A percentile compares a stretch with the other conserved stretches of the same genome.
These are phyloP conservation scores for Argentina anserina DNA, from an alignment of 306 rosid species.

Conservation along the genomic window DNA sequence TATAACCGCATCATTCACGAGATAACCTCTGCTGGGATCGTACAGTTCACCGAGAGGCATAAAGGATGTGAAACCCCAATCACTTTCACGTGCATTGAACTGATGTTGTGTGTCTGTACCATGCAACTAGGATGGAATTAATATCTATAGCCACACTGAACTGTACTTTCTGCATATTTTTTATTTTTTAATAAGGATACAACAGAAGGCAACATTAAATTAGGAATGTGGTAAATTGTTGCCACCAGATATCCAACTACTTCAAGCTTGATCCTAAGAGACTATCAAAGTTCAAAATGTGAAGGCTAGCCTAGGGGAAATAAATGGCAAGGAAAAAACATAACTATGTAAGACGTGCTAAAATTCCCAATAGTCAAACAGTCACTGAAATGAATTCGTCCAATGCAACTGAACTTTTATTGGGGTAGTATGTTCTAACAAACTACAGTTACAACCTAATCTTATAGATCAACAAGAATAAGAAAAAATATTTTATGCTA, in stretches of 20 bases:
- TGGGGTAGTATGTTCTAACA: background rate
- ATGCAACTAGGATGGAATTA: background rate
- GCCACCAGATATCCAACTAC: background rate
- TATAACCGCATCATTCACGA: slow-evolving; percentile 61
- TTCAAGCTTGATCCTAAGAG: background rate
- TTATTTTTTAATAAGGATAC: background rate
- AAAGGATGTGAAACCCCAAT: slow-evolving; percentile 94
- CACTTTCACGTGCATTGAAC: slow-evolving; percentile 88
- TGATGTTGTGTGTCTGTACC: slow-evolving; percentile 86
- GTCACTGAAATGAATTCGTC: background rate
- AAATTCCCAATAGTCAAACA: background rate
- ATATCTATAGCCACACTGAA: background rate
- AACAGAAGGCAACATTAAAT: background rate
- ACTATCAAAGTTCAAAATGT: background rate
- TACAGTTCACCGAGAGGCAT: slow-evolving; percentile 86
- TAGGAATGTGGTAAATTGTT: background rate
- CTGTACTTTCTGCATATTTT: background rate
- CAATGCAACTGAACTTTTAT: background rate
- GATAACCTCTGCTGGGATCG: slow-evolving; percentile 78
- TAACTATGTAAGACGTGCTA: background rate
- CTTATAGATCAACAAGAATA: background rate
- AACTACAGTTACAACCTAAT: slow-evolving; percentile 10
- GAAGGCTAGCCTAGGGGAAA: background rate
- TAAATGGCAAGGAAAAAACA: background rate
- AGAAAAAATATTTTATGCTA: background rate